A percentile compares a stretch with the other conserved stretches of the same genome.
Evolutionary conservation across 2,329 filamentous ascomycete species (phyloP).

Genomic region (Ascochyta pisi): DNA sequence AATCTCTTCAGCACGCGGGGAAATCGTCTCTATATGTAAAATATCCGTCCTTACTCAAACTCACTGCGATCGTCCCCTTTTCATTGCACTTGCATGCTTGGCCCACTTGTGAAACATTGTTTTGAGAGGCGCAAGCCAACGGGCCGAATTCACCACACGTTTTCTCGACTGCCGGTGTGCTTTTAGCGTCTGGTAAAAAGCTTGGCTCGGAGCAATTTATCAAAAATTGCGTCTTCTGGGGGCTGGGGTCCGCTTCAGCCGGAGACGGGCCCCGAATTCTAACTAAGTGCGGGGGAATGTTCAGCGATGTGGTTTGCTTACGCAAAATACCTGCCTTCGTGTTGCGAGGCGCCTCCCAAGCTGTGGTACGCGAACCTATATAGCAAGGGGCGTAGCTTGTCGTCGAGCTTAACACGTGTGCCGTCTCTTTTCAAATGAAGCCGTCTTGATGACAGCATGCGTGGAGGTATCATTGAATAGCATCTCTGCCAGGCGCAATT

Average conservation of each 20-base stretch:
- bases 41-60: constrained; percentile 5
- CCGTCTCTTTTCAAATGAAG: background rate
- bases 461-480: background rate
- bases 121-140: constrained; percentile 8
- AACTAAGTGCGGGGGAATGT: constrained; percentile 1
- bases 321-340: too few species aligned
- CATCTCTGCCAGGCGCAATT: background rate
- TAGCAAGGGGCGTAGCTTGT: background rate
- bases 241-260: constrained; percentile 9
- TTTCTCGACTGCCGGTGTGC: constrained; percentile 6
- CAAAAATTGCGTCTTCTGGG: background rate
- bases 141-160: constrained; percentile 9
- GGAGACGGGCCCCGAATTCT: constrained; percentile 2
- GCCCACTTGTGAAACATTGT: constrained; percentile 17
- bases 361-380: background rate
- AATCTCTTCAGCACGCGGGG: background rate
- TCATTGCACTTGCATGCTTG: constrained; percentile 11
- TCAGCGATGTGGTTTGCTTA: background rate
- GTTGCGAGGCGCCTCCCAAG: too few species aligned
- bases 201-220: constrained; percentile 8
- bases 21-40: constrained; percentile 1
- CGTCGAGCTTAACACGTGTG: background rate
- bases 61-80: constrained; percentile 5
- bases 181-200: constrained; percentile 6
- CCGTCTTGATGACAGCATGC: background rate